phyloP scores from a whole-genome alignment of 306 rosid genomes.

The Albizia julibrissin region DNA sequence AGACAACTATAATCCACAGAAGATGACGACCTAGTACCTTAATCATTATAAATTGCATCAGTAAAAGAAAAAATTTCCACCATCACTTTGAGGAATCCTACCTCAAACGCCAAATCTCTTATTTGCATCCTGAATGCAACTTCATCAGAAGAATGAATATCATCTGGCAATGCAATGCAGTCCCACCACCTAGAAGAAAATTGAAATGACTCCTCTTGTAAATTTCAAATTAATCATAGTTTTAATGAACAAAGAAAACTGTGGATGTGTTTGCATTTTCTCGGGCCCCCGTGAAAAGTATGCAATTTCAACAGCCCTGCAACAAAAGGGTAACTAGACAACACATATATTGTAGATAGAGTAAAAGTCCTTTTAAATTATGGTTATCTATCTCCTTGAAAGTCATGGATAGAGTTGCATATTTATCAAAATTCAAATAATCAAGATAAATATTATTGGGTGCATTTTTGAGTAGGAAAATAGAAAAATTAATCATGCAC shows the following conservation, averaged over 20 bases:
- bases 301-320: too few species aligned
- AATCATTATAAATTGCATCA: not conserved
- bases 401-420: not conserved
- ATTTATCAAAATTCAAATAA: constrained; percentile 15
- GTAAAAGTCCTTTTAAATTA: too few species aligned
- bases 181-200: constrained; percentile 92
- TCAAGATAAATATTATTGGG: not conserved
- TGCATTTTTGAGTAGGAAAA: not conserved
- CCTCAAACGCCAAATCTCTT: constrained; percentile 81
- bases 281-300: too few species aligned
- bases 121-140: constrained; percentile 74
- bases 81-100: constrained; percentile 41
- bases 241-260: too few species aligned
- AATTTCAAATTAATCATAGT: constrained; percentile 24
- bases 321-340: not conserved
- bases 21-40: not conserved
- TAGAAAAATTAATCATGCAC: constrained; percentile 13
- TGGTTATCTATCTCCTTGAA: too few species aligned
- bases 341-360: too few species aligned
- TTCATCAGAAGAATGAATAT: constrained; percentile 76
- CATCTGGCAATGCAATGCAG: constrained; percentile 86
- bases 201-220: constrained; percentile 21
- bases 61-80: constrained; percentile 12
- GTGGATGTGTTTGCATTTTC: not conserved
- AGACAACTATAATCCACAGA: not conserved